Evolutionary conservation across 2,329 filamentous ascomycete species (phyloP), one percentile per base, ranked within the genome.

Genomic region (Verticillium albo-atrum): DNA sequence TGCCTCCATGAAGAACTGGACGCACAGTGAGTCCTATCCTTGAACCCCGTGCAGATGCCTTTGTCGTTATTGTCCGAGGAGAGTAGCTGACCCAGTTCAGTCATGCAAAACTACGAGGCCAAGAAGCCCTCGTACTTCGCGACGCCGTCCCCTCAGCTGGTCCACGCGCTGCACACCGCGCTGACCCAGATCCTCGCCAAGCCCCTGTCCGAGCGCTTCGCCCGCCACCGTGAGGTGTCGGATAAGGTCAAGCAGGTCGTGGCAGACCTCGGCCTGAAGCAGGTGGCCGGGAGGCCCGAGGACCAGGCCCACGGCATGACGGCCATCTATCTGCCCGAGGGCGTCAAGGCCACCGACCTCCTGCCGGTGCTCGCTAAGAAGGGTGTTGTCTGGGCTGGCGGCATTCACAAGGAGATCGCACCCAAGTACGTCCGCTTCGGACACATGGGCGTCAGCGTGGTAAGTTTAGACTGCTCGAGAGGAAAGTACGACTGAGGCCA

Each of bases 61-160:
- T 23, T 52, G 10, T 5, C 27, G 3, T 76, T 60, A 60, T 57
- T 12, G 4, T 17, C 30, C 35, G 15, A 17, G 20, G 14, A 17
- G 26, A n/a, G 12, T 25, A 12, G 25, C 51, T 53, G 26, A 30
- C 15, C 7, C 15, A 5, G 9, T 26, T 27, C 30, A 91, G 89
- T 99, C 76, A 98, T 99, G 94, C 88, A 95, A 79, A 98, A 97
- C 79, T 99, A 99, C 77, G 95, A 99, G 79, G 91, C 92, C 64
- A 92, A 93, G 81, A 99, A 98, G 80, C 87, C 95, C 37, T 96
- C 92, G 2, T 99, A 99, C 82, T 99, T 99, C 71, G 95, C 95
- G 37, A 99, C 95, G 1, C 95, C 95, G 1, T 92, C 93, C 4
- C 95, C 95, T 15, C 95, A 99, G 77, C 86, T 99, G 56, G 83